Base-by-base conservation (phyloP, 768 basidiomycete species). In the Piloderma croceum region DNA sequence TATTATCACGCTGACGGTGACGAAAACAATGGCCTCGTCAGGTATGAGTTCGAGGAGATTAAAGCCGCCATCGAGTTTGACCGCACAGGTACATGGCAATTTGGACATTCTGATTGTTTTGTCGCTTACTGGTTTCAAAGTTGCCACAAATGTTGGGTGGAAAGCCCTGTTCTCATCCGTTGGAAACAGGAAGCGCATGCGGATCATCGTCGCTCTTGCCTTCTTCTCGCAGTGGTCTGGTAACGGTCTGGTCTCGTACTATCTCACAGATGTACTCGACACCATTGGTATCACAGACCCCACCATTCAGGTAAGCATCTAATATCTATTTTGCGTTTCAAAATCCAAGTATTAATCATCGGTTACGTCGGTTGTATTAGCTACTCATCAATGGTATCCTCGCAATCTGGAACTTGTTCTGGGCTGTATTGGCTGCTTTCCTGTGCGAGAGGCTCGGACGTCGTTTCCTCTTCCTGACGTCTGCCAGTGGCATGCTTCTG, bases 151-250 rank as follows among this genome's bases (percentile, higher is more conserved):
- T 46, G 63, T 83, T 32, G 80, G 79, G 44, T 90, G 80, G 80
- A 78, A 73, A 52, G 70, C 81, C 3, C 72, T 91, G 48, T 61
- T 87, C 54, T 52, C 65, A 31, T 85, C 74, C 33, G 59, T 70
- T 21, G 88, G 86, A 38, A 90, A 90, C 71, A 67, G 76, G 47
- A 79, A 69, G 60, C 84, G 89, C 43, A 73, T 90, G 72, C 63
- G 73, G 41, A 83, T 89, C 59, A 83, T 90, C 58, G 57, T 84
- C 46, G 81, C 81, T 34, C 66, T 89, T 41, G 84, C 83, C 34
- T 83, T 83, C 73, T 87, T 89, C 73, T 87, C 84, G 3, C 83
- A 86, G 51, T 88, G 84, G 86, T 87, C 83, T 7, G 86, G 84
- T 11, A 88, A 88, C 52, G 86, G 86, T 54, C 80, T 90, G 39